Base-by-base conservation (phyloP, 2,329 filamentous ascomycete species). In the Cordyceps pruinosa region DNA sequence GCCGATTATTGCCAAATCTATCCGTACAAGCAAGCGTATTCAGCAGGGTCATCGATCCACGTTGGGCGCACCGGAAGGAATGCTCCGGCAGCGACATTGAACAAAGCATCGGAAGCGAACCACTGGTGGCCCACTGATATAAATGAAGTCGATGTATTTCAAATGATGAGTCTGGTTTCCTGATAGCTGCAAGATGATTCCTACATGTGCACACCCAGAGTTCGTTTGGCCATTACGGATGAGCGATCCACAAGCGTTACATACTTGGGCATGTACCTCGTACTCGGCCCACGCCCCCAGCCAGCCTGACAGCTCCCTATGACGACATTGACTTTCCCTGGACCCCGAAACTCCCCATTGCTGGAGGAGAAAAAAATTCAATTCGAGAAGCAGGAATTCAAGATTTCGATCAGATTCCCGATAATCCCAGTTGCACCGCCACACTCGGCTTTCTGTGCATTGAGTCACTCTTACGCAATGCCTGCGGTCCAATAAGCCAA, bases 401-500 rank as follows among this genome's bases (percentile, higher is more conserved):
- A 48, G 53, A 48, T 56, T 26, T 56, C 53, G 53, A 56, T 48
- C 17, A 25, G 45, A 56, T 56, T 49, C 30, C 45, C 53, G 45
- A 42, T 48, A 25, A 46, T 54, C n/a, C 21, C 42, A 8, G 23
- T 13, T 37, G 45, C 45, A 57, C 54, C 35, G 46, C 54, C 46
- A 57, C 35, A 42, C 50, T 17, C 9, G 4, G 23, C 9, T 3
- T n/a, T 28, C 17, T 15, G 19, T 15, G 1, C 32, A 3, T n/a
- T 47, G 42, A 37, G 52, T 55, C 52, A 55, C 42, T n/a, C 47
- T 55, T 55, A 55, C 52, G 52, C 52, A 55, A 55, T 55, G 35
- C 17, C 25, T 25, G 19, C 9, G 23, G 19, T 13, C n/a, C 19
- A 12, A 10, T 41, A 5, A 4, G 7, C 35, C 15, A n/a, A n/a